Base-by-base conservation (phyloP, 1,139 yeast species). In the Taiozyma sp. region DNA sequence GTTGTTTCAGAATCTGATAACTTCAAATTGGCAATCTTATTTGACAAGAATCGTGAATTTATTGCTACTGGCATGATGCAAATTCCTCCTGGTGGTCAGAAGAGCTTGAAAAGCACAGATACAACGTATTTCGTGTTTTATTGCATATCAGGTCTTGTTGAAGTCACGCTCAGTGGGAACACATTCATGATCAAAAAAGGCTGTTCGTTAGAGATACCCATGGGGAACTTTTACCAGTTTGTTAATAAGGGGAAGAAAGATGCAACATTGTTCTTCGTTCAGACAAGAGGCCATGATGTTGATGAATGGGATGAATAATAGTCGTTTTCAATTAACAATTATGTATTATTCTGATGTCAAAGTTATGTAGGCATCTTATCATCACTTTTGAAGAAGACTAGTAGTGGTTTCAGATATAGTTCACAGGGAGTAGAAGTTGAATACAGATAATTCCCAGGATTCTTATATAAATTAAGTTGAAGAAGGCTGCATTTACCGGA, bases 121-220 rank as follows among this genome's bases (percentile, higher is more conserved):
- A 83, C 83, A 50, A 83, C 88, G 8, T 78, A 84, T 55, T 85
- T 86, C 60, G 81, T 86, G 36, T 91, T 90, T 65, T 87, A 83
- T 65, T 90, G 91, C 38, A 76, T 86, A 12, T 72, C 75, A 43
- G 98, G 98, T 0, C 63, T 78, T 2, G 67, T 89, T 14, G 89
- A 88, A 61, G 92, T 88, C 4, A 78, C 81, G 1, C 61, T 92
- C 9, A 79, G 83, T 44, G 81, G 80, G 9, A 75, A 75, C 29
- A 74, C 71, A 24, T 88, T 92, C 63, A 71, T 81, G 8, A 87
- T 85, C 9, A 76, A 81, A 0, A 72, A 77, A 55, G 97, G 96
- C 1, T 87, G 96, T 52, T 80, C 93, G 2, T 84, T 91, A 61
- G 88, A 87, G 59, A 78, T 91, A 4, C 97, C 97, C 0, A 78